phyloP scores from a whole-genome alignment of 2,329 filamentous ascomycete genomes.

The Pseudocercospora eumusae region DNA sequence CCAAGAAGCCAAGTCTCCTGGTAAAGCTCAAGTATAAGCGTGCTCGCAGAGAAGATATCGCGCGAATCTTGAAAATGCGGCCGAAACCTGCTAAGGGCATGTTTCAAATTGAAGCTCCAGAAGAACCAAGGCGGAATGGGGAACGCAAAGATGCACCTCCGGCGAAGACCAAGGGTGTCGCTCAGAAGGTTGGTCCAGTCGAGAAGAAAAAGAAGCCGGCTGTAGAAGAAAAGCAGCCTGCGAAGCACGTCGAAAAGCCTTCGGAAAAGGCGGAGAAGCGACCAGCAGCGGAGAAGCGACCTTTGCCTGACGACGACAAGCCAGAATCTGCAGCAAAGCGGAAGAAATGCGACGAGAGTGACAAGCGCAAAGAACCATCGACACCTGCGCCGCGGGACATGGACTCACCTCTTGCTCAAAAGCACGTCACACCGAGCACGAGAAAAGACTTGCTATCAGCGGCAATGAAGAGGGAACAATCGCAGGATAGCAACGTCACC shows the following conservation, averaged over 20 bases:
- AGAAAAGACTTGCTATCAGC: constrained; percentile 35
- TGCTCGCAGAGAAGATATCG: constrained; percentile 29
- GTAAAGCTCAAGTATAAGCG: constrained; percentile 38
- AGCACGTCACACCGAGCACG: constrained; percentile 32
- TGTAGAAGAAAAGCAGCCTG: constrained; percentile 19
- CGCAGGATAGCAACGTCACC: constrained; percentile 29
- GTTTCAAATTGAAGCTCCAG: constrained; percentile 14
- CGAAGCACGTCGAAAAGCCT: constrained; percentile 16
- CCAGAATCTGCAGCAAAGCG: constrained; percentile 31
- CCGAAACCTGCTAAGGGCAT: constrained; percentile 28
- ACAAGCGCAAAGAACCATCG: constrained; percentile 30
- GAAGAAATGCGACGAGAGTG: constrained; percentile 27
- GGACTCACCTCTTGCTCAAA: constrained; percentile 30
- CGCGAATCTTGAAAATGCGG: constrained; percentile 36
- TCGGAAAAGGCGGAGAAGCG: constrained; percentile 20
- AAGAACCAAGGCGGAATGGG: constrained; percentile 21
- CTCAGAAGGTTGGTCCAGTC: constrained; percentile 34
- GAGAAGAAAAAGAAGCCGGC: constrained; percentile 24
- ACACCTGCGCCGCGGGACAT: constrained; percentile 30
- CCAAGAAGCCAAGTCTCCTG: constrained; percentile 24
- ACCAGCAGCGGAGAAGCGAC: constrained; percentile 17
- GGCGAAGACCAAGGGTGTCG: constrained; percentile 34
- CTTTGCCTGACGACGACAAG: constrained; percentile 19
- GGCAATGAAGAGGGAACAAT: constrained; percentile 32
- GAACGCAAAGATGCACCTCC: constrained; percentile 22